Evolutionary conservation across 129 eudicot species (phyloP).

Genomic region (Glebionis coronaria): DNA sequence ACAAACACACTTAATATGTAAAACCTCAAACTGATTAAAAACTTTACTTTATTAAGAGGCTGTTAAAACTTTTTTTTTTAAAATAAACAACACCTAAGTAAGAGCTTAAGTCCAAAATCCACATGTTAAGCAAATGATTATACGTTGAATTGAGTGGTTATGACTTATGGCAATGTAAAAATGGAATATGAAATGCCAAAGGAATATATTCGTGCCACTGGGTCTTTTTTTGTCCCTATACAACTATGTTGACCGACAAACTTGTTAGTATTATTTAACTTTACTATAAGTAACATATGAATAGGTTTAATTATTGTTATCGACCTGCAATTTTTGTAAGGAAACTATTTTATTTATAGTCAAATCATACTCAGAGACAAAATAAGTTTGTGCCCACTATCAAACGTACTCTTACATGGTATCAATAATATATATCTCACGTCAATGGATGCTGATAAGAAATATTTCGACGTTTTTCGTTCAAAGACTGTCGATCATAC

Average conservation of each 20-base stretch:
- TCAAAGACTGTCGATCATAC: too few relatives aligned
- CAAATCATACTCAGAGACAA: too few relatives aligned
- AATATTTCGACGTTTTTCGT: too few relatives aligned
- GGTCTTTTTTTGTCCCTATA: conserved; percentile 16
- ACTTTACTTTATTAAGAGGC: too few relatives aligned
- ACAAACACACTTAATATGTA: too few relatives aligned
- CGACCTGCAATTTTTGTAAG: not conserved
- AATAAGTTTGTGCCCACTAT: too few relatives aligned
- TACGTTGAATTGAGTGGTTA: not conserved
- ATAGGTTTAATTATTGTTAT: not conserved
- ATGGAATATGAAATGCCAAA: not conserved
- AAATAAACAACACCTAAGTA: not conserved
- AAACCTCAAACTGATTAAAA: too few relatives aligned
- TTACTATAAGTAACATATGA: not conserved
- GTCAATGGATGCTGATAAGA: too few relatives aligned
- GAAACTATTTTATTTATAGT: too few relatives aligned
- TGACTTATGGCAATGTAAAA: not conserved
- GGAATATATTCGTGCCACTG: conserved; percentile 32
- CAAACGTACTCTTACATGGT: too few relatives aligned
- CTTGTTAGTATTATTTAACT: not conserved
- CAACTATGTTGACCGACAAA: conserved; percentile 26
- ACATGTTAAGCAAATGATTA: conserved; percentile 5
- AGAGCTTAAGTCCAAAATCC: not conserved
- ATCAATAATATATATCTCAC: too few relatives aligned
- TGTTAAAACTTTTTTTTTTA: too few relatives aligned